These are phyloP conservation scores for Wickerhamia fluorescens DNA, from an alignment of 805 yeast genomes.

Conservation along the genomic window DNA sequence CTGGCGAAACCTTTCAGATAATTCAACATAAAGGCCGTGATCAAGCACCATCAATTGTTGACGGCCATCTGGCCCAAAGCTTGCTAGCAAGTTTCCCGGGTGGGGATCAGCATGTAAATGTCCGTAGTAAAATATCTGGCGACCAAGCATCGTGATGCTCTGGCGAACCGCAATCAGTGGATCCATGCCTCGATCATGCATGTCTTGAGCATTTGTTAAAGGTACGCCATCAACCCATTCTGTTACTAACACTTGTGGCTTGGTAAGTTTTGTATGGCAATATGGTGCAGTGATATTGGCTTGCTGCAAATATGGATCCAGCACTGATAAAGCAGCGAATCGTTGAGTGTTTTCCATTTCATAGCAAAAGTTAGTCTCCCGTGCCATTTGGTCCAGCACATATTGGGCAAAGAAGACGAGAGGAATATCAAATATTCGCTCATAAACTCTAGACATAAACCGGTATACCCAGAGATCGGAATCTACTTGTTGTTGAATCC, in stretches of 20 bases:
- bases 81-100: conserved; percentile 67
- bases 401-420: conserved; percentile 49
- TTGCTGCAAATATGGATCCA: conserved; percentile 51
- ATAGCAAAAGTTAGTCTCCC: conserved; percentile 55
- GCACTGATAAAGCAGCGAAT: conserved; percentile 29
- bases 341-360: conserved; percentile 49
- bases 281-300: conserved; percentile 8
- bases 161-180: conserved; percentile 10
- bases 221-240: conserved; percentile 77
- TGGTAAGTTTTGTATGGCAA: background rate
- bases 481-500: conserved; percentile 51
- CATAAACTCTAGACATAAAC: conserved; percentile 45
- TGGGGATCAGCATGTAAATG: conserved; percentile 73
- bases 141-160: conserved; percentile 47
- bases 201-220: conserved; percentile 38
- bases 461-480: conserved; percentile 58
- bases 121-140: conserved; percentile 62
- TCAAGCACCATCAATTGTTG: conserved; percentile 65
- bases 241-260: conserved; percentile 45
- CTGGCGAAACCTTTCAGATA: conserved; percentile 42
- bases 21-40: conserved; percentile 63
- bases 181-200: conserved; percentile 35
- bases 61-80: conserved; percentile 26
- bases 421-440: conserved; percentile 57
- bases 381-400: conserved; percentile 47